These are phyloP conservation scores for Clarireedia monteithiana DNA, from an alignment of 2,329 filamentous ascomycete species.

Conservation along the genomic window DNA sequence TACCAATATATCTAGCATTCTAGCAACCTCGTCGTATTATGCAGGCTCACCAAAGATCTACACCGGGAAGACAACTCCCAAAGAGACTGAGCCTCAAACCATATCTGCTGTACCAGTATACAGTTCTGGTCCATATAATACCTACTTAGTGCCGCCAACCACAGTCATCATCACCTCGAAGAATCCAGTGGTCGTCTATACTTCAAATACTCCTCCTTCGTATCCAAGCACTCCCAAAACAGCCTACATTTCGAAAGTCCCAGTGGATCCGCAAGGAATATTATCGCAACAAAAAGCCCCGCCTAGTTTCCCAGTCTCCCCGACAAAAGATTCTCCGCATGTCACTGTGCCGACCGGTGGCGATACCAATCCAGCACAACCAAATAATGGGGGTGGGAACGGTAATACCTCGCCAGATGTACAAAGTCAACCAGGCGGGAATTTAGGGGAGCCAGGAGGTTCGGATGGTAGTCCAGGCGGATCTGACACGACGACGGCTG, in stretches of 20 bases:
- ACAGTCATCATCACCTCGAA: conserved; percentile 3
- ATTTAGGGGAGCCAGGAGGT: background rate
- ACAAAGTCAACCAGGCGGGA: background rate
- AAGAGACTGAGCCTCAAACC: too few relatives aligned
- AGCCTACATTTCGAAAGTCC: background rate
- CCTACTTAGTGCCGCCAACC: background rate
- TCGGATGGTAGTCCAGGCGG: background rate
- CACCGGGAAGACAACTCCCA: too few relatives aligned
- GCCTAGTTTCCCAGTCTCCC: too few relatives aligned
- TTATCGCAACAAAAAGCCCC: background rate
- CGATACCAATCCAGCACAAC: background rate
- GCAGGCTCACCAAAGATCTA: background rate
- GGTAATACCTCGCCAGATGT: background rate
- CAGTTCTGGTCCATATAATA: background rate
- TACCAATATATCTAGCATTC: background rate
- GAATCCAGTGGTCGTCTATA: background rate
- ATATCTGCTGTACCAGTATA: background rate
- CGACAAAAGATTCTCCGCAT: background rate
- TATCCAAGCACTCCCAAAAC: background rate
- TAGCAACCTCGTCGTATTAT: background rate
- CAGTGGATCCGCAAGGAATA: background rate
- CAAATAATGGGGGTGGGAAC: background rate
- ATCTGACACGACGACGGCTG: conserved; percentile 5
- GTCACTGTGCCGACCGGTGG: background rate
- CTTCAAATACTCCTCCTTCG: background rate